A percentile compares a stretch with the other conserved stretches of the same genome.
These are phyloP conservation scores for Speleostelium caveatum DNA, from an alignment of 78 protist genomes.

Conservation along the genomic window DNA sequence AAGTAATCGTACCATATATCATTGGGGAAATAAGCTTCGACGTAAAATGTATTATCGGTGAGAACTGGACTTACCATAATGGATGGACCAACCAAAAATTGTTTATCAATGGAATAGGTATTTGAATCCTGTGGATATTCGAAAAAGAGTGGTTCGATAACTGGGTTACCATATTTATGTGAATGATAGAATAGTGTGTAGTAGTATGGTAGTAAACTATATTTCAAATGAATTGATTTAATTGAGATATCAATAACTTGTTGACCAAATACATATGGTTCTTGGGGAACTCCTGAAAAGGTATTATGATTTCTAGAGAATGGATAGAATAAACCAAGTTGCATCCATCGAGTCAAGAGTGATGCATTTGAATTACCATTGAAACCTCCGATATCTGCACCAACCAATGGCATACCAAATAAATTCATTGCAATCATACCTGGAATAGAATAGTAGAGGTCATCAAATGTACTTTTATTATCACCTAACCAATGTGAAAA, in stretches of 20 bases:
- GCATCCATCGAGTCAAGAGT: constrained; percentile 91
- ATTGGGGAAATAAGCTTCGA: constrained; percentile 84
- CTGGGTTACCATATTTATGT: constrained; percentile 46
- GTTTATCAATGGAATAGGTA: constrained; percentile 75
- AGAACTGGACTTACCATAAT: constrained; percentile 87
- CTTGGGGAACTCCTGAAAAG: constrained; percentile 67
- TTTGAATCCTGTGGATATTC: constrained; percentile 76
- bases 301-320: constrained; percentile 87
- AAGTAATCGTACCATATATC: constrained; percentile 77
- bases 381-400: constrained; percentile 96
- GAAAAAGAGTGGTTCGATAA: constrained; percentile 81
- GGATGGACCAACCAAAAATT: constrained; percentile 82
- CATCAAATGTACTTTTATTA: constrained; percentile 64
- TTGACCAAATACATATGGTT: constrained; percentile 80
- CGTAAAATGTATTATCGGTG: constrained; percentile 57
- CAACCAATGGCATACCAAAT: constrained; percentile 92
- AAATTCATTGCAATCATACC: constrained; percentile 87
- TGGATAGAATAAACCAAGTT: constrained; percentile 90
- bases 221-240: constrained; percentile 45
- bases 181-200: constrained; percentile 74
- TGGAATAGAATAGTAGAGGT: constrained; percentile 80
- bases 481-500: constrained; percentile 88
- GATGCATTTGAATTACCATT: constrained; percentile 79
- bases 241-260: constrained; percentile 47
- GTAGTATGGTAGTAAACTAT: constrained; percentile 67